Conservation (phyloP, 2,329 filamentous ascomycete species). For the Stagonosporopsis tanaceti region DNA sequence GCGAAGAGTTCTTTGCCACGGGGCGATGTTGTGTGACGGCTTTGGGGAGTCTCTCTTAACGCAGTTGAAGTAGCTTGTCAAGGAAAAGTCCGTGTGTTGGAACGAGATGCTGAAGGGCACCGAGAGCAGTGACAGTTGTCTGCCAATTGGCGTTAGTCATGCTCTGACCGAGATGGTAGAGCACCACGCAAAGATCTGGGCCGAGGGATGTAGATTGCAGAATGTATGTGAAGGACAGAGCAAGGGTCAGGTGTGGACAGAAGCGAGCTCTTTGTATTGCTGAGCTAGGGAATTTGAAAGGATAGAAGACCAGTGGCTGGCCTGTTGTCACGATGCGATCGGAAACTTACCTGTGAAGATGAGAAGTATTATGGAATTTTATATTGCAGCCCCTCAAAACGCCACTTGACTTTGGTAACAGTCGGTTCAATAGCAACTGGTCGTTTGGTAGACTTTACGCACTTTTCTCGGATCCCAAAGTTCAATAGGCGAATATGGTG, state of each 20-base stretch:
- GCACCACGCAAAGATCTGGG: background rate
- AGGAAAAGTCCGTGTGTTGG: conserved; percentile 10
- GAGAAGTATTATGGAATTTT: background rate
- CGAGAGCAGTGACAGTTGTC: conserved; percentile 13
- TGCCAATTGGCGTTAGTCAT: conserved; percentile 19
- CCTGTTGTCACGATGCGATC: too few relatives aligned
- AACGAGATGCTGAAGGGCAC: conserved; percentile 9
- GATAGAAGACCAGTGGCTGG: too few relatives aligned
- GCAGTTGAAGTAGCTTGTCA: conserved; percentile 19
- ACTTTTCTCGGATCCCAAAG: background rate
- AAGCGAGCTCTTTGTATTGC: too few relatives aligned
- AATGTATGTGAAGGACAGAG: too few relatives aligned
- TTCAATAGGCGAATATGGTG: background rate
- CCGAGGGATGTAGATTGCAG: background rate
- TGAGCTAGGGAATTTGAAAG: too few relatives aligned
- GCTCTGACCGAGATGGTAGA: background rate
- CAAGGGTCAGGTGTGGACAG: too few relatives aligned
- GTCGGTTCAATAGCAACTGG: background rate
- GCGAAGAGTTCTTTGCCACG: background rate
- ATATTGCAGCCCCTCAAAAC: background rate
- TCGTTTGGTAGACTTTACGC: background rate
- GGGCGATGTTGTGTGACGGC: background rate
- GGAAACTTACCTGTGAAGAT: too few relatives aligned
- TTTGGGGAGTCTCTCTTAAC: conserved; percentile 1
- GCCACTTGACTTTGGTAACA: background rate